phyloP scores from a whole-genome alignment of 805 yeast genomes.

The Lachancea meyersii region DNA sequence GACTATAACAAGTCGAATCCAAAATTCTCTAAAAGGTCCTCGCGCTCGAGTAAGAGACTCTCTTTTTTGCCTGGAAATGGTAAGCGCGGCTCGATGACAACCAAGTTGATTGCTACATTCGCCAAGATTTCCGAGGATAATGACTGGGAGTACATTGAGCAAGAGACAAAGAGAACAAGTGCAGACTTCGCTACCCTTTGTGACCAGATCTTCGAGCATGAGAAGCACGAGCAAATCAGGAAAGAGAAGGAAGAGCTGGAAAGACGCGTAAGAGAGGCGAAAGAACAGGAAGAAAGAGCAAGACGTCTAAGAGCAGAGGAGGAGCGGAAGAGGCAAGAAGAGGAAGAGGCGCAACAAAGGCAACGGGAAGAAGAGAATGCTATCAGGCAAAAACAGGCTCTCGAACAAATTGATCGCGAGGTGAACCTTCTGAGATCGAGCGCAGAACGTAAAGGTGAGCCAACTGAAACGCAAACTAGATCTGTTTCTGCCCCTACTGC shows the following conservation, averaged over 20 bases:
- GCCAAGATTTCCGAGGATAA: constrained; percentile 60
- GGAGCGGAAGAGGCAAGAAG: constrained; percentile 22
- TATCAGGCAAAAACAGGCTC: constrained; percentile 24
- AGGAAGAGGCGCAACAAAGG: constrained; percentile 20
- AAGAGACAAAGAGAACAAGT: constrained; percentile 68
- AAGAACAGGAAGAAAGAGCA: constrained; percentile 42
- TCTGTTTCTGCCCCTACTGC: constrained; percentile 36
- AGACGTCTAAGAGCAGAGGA: constrained; percentile 22
- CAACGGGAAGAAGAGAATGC: constrained; percentile 12
- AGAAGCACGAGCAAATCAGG: constrained; percentile 53
- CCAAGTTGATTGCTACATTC: constrained; percentile 64
- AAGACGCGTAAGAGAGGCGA: constrained; percentile 41
- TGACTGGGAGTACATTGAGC: constrained; percentile 65
- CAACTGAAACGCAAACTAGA: constrained; percentile 21
- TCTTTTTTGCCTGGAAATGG: constrained; percentile 35
- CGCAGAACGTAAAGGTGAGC: constrained; percentile 4
- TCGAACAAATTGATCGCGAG: constrained; percentile 25
- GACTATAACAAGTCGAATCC: constrained; percentile 12
- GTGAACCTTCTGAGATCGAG: constrained; percentile 19
- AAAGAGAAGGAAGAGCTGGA: constrained; percentile 41
- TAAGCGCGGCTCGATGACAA: constrained; percentile 65
- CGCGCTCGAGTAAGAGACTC: constrained; percentile 32
- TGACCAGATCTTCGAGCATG: constrained; percentile 71
- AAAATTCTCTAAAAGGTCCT: constrained; percentile 15
- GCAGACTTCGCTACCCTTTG: constrained; percentile 73